These are phyloP conservation scores for Suhomyces emberorum DNA, from an alignment of 805 yeast genomes.

Conservation along the genomic window DNA sequence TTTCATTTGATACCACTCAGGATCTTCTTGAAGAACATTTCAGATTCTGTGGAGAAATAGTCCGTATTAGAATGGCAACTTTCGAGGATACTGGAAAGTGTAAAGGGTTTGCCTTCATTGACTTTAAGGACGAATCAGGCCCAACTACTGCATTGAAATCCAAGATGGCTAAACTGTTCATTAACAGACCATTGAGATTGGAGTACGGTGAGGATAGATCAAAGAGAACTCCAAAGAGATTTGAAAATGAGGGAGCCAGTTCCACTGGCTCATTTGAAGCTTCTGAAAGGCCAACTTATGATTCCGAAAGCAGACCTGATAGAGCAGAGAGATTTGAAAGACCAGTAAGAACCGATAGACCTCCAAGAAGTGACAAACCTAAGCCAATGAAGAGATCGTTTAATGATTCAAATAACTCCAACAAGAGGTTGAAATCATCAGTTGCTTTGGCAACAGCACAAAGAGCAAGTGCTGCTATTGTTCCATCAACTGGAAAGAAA, in stretches of 20 bases:
- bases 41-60: slow-evolving; percentile 87
- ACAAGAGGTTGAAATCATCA: slow-evolving; percentile 66
- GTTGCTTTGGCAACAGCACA: slow-evolving; percentile 85
- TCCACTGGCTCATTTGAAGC: slow-evolving; percentile 9
- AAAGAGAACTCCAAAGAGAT: slow-evolving; percentile 54
- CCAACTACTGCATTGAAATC: slow-evolving; percentile 82
- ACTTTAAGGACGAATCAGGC: slow-evolving; percentile 75
- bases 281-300: slow-evolving; percentile 24
- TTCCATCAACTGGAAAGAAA: slow-evolving; percentile 87
- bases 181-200: slow-evolving; percentile 74
- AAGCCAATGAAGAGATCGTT: slow-evolving; percentile 15
- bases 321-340: slow-evolving; percentile 19
- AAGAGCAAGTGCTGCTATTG: slow-evolving; percentile 86
- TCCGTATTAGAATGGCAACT: slow-evolving; percentile 91
- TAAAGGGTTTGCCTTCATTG: slow-evolving; percentile 93
- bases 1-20: slow-evolving; percentile 87
- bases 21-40: slow-evolving; percentile 77
- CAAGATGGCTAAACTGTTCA: slow-evolving; percentile 58
- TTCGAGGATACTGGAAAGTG: slow-evolving; percentile 95
- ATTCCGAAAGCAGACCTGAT: slow-evolving; percentile 18
- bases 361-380: slow-evolving; percentile 10
- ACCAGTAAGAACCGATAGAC: slow-evolving; percentile 4
- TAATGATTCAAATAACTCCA: slow-evolving; percentile 22
- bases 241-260: slow-evolving; percentile 12
- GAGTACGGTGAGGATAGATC: slow-evolving; percentile 96